Evolutionary conservation across 2,329 filamentous ascomycete genomes (phyloP), one percentile per base, ranked within the genome.

Genomic region (Fusarium sp.): DNA sequence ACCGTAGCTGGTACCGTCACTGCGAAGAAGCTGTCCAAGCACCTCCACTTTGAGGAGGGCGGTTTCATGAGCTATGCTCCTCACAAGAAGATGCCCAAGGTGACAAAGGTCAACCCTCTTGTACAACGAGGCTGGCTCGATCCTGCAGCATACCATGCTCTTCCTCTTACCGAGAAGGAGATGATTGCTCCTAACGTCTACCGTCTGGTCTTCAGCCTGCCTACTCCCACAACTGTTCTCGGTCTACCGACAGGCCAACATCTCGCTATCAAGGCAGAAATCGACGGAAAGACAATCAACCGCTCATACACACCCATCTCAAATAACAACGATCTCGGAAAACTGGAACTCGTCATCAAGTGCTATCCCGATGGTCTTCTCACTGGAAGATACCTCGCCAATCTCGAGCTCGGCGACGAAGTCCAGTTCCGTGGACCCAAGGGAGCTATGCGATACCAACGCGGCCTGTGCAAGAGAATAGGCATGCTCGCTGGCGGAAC

Each of bases 191-290:
- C 82, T 6, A 78, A 80, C 46, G 81, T 83, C 7, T 86, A 81
- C 72, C 79, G 79, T 22, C 78, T 86, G 13, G 75, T 79, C 7
- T 87, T 88, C 39, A 74, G 78, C 26, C 79, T 88, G 4, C 86
- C 86, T 1, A 77, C 76, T 0, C 66, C 75, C 1, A 69, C 73
- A 10, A 79, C 80, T 3, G 77, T 86, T 0, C 79, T 87, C 4
- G 86, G 86, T 3, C 79, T 89, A 10, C 86, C 86, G 0, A 85
- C 83, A 9, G 86, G 86, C 7, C 86, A 88, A 69, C 86, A 88
- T 64, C 80, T 88, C 6, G 80, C 84, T 43, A 84, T 88, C 59
- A 81, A 81, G 54, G 83, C 83, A 3, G 76, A 74, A 3, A 72
- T 87, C 13, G 77, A 83, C 40, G 83, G 81, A 7, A 76, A 83